Evolutionary conservation across 2,329 filamentous ascomycete species (phyloP), one percentile per base, ranked within the genome.

Genomic region (Penicillium nordicum): DNA sequence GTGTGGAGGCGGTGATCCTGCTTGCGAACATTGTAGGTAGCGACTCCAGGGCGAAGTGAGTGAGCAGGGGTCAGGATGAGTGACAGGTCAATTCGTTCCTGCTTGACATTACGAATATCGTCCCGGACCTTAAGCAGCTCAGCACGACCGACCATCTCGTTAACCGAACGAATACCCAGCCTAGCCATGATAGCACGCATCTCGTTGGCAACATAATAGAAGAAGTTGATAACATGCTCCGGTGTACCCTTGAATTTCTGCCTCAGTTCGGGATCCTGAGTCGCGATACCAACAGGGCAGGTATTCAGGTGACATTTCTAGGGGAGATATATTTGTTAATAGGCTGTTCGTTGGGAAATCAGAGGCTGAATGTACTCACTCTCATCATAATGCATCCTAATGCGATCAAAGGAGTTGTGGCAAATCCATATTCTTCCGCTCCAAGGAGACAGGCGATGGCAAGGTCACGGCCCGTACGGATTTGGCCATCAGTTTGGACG

Each of bases 211-310:
- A 97, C 83, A 70, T 97, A 97, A 80, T 97, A 97, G 79, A 96
- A 96, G 82, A 97, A 97, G 82, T 97, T 97, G 76, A 97, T 97
- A 56, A 96, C 92, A 67, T 97, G 91, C 78, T 97, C 93, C 11
- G 93, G 92, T 1, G 90, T 92, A 60, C 93, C 93, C 65, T 87
- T 82, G 76, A 97, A 97, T 78, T 97, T 97, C 82, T 92, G 89
- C 58, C 93, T 86, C 2, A 97, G 83, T 72, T 93, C 89, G n/a
- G 92, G 92, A 67, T 97, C 92, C 72, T 97, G 93, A 0, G 92
- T 96, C 4, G 93, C 93, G 58, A 97, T 96, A 74, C 93, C 93
- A 11, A 97, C 92, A 10, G 92, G 92, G 78, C 92, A 88, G 3
- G 89, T 92, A 70, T 94, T 95, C 51, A 82, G 68, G 37, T 74